Evolutionary conservation across 345 rosid species (phyloP), one percentile per base, ranked within the genome.

Genomic region (Brassica nigra): DNA sequence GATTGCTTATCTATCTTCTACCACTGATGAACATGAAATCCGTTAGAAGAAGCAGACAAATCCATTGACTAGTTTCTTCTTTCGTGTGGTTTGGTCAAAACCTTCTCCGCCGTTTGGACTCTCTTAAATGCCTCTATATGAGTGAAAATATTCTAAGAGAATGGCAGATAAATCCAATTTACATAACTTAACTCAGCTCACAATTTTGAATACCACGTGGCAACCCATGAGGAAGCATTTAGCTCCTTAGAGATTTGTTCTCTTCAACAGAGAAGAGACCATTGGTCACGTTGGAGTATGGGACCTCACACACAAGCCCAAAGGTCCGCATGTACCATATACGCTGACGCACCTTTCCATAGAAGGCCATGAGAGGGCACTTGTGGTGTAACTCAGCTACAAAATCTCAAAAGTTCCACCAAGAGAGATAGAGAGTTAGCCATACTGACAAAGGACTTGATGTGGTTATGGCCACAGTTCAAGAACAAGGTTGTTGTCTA

Each of bases 291-390:
- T 61, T 11, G 75, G 77, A 44, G 59, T 20, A 14, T 0, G 20
- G 7, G 73, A 63, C 39, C 73, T 65, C 27, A 64, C 68, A 76
- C 84, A 81, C 59, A 81, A 31, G 15, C 84, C 84, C 61, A 7
- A 76, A 65, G 84, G 81, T 71, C 81, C 81, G 72, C 78, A 81
- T 59, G 5, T 34, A 70, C 84, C 81, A 61, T 76, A 31, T 80
- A 80, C 0, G 68, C 76, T 54, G 66, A 37, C 5, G 83, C 69
- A 59, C 75, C 79, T 69, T 80, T 80, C 79, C 71, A 47, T 33
- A 80, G 28, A 62, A 80, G 0, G 10, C 76, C 83, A 44, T 81
- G 74, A 0, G 84, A 58, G 1, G 84, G 81, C 9, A 71, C 80
- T 61, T 76, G 80, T 59, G 81, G 20, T 34, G 80, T 76, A 5